Conservation (phyloP, 106 monocot genomes). For the Dendrobium huoshanense region DNA sequence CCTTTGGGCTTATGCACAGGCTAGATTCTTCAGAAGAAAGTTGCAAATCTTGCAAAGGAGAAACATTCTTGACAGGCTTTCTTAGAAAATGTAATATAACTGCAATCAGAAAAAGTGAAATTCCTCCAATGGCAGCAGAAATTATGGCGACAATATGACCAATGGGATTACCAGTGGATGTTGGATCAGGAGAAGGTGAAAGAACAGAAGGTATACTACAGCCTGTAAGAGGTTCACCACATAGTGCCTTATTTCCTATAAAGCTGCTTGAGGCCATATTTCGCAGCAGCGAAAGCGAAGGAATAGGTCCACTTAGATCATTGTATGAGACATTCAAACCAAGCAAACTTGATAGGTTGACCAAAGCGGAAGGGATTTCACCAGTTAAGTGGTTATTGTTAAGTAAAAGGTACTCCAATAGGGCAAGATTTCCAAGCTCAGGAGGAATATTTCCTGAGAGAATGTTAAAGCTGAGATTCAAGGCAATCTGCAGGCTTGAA, state of each 20-base stretch:
- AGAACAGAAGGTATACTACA: constrained; percentile 39
- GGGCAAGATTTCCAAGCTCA: constrained; percentile 78
- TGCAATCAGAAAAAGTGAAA: constrained; percentile 76
- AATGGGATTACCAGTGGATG: constrained; percentile 16
- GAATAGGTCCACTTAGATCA: constrained; percentile 74
- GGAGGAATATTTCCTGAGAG: constrained; percentile 65
- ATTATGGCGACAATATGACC: constrained; percentile 62
- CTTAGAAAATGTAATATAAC: constrained; percentile 59
- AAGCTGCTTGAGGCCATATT: constrained; percentile 65
- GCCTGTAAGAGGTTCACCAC: constrained; percentile 60
- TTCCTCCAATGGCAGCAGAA: constrained; percentile 60
- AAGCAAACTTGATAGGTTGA: constrained; percentile 71
- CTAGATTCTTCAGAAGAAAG: constrained; percentile 33
- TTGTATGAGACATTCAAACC: constrained; percentile 83
- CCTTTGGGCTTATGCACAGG: constrained; percentile 44
- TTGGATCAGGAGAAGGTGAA: constrained; percentile 10
- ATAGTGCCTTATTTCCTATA: constrained; percentile 74
- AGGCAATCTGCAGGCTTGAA: constrained; percentile 78
- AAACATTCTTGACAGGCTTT: constrained; percentile 50
- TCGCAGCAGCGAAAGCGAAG: constrained; percentile 42
- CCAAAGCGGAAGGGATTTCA: constrained; percentile 77
- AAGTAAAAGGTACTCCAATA: constrained; percentile 66
- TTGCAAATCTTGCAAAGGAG: constrained; percentile 62
- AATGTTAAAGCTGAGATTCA: constrained; percentile 90
- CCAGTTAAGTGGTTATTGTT: constrained; percentile 81